Evolutionary conservation across 2,329 filamentous ascomycete genomes (phyloP), one percentile per base, ranked within the genome.

Genomic region (Keithomyces neogunnii): DNA sequence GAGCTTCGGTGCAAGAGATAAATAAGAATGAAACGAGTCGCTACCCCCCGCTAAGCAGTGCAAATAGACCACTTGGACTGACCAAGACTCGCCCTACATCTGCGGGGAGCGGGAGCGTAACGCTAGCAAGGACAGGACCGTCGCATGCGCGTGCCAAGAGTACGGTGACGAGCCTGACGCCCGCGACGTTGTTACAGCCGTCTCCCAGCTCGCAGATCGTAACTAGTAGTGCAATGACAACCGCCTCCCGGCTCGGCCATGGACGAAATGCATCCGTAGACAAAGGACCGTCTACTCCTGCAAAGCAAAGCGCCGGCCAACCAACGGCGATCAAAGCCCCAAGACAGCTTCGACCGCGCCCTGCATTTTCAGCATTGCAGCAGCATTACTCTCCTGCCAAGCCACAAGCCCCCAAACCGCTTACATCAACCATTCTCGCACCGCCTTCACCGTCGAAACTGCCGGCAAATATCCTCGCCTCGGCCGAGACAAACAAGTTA

Each of bases 381-480:
- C 82, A 86, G 57, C 81, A 86, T 66, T 86, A 80, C 68, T 84
- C 80, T 31, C 84, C 84, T 0, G 78, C 78, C 44, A 85, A 85
- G 60, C 73, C 71, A 3, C 68, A 73, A 7, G 74, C 77, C 0
- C 80, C 83, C 0, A 87, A 86, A 54, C 80, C 82, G 4, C 70
- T 80, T n/a, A 78, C 78, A 0, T 70, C 80, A 11, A 71, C 74
- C 40, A 76, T 73, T 65, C 74, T 84, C 44, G 78, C 78, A 19
- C 78, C 81, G 1, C 77, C 81, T 0, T 80, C 80, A 3, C 81
- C 82, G 1, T 80, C 78, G 32, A 82, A 84, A 59, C 72, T 80
- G 3, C 79, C 82, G 4, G 71, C 76, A 59, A 84, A 84, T 62
- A 66, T 84, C 11, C 79, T 78, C 49, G 68, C 77, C 31, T 78